These are phyloP conservation scores for Agapanthus africanus DNA, from an alignment of 106 monocot species.

Conservation along the genomic window DNA sequence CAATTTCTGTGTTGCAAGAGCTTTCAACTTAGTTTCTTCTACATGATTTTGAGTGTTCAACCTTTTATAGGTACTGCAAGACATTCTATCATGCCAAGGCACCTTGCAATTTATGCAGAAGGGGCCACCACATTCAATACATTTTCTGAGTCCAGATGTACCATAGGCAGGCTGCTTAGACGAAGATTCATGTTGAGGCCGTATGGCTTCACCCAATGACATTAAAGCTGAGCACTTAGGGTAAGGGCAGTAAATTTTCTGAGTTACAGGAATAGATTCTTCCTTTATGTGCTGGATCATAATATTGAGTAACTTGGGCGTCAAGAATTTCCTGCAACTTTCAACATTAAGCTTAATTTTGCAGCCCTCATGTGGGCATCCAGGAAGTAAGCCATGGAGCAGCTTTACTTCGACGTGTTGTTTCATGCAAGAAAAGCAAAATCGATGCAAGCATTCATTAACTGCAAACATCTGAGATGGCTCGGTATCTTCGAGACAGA, in stretches of 20 bases:
- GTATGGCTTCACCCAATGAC: slow-evolving; percentile 50
- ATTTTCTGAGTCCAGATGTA: slow-evolving; percentile 49
- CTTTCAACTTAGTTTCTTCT: slow-evolving; percentile 59
- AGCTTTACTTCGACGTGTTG: slow-evolving; percentile 87
- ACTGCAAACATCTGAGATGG: slow-evolving; percentile 47
- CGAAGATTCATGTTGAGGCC: slow-evolving; percentile 22
- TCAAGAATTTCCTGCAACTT: slow-evolving; percentile 48
- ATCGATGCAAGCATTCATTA: slow-evolving; percentile 57
- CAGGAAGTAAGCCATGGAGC: slow-evolving; percentile 62
- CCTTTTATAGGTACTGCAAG: slow-evolving; percentile 56
- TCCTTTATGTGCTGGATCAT: slow-evolving; percentile 63
- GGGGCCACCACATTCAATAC: slow-evolving; percentile 51
- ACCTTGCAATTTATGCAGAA: slow-evolving; percentile 84
- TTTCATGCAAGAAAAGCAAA: slow-evolving; percentile 81
- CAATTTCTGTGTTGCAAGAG: slow-evolving; percentile 49
- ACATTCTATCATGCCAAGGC: slow-evolving; percentile 67
- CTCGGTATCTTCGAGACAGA: slow-evolving; percentile 71
- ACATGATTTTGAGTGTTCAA: slow-evolving; percentile 29
- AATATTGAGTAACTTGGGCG: slow-evolving; percentile 39
- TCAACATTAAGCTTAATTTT: slow-evolving; percentile 45
- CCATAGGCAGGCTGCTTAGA: slow-evolving; percentile 18
- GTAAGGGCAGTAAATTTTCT: slow-evolving; percentile 86
- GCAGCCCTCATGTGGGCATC: slow-evolving; percentile 75
- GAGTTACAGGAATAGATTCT: slow-evolving; percentile 59
- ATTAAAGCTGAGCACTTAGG: slow-evolving; percentile 90